A percentile compares a stretch with the other conserved stretches of the same genome.
phyloP scores from a whole-genome alignment of 352 stramenopile species.

The Globisporangium alternatum region DNA sequence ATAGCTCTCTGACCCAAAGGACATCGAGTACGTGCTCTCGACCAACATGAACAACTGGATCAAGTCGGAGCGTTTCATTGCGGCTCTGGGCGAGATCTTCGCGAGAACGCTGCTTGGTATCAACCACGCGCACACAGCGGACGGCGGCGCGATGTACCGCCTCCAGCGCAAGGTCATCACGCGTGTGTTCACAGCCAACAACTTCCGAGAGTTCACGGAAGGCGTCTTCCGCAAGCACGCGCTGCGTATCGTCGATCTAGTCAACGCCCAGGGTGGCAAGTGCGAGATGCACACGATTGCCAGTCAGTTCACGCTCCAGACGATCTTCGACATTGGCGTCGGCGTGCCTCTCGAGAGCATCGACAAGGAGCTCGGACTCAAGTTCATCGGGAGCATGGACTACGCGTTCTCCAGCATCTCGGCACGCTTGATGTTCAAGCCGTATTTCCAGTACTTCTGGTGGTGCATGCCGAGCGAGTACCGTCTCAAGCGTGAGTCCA shows the following conservation, averaged over 20 bases:
- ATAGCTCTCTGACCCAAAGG: slow-evolving; percentile 43
- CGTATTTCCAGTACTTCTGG: slow-evolving; percentile 32
- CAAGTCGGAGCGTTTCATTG: no score
- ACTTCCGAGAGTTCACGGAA: slow-evolving; percentile 47
- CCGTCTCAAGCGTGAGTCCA: no score
- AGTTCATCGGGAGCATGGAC: slow-evolving; percentile 46
- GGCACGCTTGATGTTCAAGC: slow-evolving; percentile 46
- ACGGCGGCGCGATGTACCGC: slow-evolving; percentile 56
- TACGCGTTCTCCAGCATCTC: slow-evolving; percentile 50
- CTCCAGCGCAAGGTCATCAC: slow-evolving; percentile 78
- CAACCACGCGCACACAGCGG: slow-evolving; percentile 45
- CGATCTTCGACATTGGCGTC: slow-evolving; percentile 59
- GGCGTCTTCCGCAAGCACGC: slow-evolving; percentile 46
- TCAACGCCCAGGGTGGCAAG: slow-evolving; percentile 7
- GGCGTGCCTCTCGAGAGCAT: slow-evolving; percentile 33
- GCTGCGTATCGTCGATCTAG: slow-evolving; percentile 18
- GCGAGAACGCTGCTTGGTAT: slow-evolving; percentile 63
- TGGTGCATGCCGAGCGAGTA: no score
- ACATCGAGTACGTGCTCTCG: slow-evolving; percentile 50
- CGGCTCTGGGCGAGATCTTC: slow-evolving; percentile 51
- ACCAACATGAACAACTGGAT: no score
- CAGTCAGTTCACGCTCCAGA: slow-evolving; percentile 43
- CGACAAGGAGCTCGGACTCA: slow-evolving; percentile 23
- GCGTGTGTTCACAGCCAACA: slow-evolving; percentile 80
- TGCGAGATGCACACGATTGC: slow-evolving; percentile 52